Percentiles rank a stretch among this genome's conserved stretches.
Evolutionary conservation across 345 rosid genomes (phyloP).

Genomic region (Citrus australasica): DNA sequence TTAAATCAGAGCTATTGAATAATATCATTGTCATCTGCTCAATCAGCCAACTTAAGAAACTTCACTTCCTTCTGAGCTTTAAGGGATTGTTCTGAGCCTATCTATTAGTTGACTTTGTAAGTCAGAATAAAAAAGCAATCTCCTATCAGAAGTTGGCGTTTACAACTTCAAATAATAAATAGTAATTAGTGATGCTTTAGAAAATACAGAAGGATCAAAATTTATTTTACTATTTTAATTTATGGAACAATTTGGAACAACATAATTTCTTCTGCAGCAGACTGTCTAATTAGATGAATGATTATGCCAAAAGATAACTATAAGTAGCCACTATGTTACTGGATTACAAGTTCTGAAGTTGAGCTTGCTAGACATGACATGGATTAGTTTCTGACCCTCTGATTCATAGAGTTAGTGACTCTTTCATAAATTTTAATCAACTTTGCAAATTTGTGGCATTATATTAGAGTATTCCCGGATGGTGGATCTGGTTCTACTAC

Average conservation of each 20-base stretch:
- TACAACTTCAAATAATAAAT: background rate
- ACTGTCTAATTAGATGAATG: background rate
- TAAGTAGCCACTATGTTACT: background rate
- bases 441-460: background rate
- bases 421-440: background rate
- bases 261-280: background rate
- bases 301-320: background rate
- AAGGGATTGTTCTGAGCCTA: background rate
- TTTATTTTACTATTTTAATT: background rate
- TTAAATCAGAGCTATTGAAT: background rate
- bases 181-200: background rate
- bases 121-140: background rate
- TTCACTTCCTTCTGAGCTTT: background rate
- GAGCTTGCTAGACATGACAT: background rate
- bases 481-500: constrained; percentile 98
- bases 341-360: background rate
- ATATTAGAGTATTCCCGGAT: constrained; percentile 68
- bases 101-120: background rate
- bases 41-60: background rate
- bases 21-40: background rate
- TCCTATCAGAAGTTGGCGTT: background rate
- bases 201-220: background rate
- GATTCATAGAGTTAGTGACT: too few relatives aligned
- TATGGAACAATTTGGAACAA: background rate
- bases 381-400: background rate